Conservation (phyloP, 768 basidiomycete genomes). For the Trametes gibbosa region DNA sequence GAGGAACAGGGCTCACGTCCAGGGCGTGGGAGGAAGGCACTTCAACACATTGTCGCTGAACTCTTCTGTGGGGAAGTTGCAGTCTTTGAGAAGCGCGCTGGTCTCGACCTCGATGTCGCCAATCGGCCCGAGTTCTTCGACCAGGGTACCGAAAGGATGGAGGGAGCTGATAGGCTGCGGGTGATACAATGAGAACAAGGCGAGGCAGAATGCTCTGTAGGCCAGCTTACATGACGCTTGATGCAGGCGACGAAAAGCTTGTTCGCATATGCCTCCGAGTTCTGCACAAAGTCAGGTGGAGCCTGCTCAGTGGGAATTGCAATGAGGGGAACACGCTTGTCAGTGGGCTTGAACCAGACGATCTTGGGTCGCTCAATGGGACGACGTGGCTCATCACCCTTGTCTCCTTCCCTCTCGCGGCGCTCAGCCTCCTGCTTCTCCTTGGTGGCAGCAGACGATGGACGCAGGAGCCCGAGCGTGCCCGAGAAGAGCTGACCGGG, state of each 20-base stretch:
- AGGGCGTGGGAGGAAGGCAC: constrained; percentile 93
- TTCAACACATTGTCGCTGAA: constrained; percentile 94
- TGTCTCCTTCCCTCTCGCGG: constrained; percentile 93
- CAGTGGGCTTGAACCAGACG: constrained; percentile 99
- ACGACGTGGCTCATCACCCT: constrained; percentile 78
- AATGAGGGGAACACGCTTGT: constrained; percentile 97
- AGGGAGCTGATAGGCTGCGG: constrained; percentile 86
- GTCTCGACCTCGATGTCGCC: constrained; percentile 99
- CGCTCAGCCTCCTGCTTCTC: constrained; percentile 99
- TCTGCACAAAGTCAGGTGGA: constrained; percentile 92
- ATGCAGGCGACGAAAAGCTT: constrained; percentile 96
- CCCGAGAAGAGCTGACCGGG: constrained; percentile 98
- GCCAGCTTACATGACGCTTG: constrained; percentile 83
- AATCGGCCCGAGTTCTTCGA: constrained; percentile 96
- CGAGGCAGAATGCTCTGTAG: constrained; percentile 8
- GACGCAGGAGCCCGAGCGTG: constrained; percentile 90
- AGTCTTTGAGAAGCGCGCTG: constrained; percentile 94
- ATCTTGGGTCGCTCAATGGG: constrained; percentile 94
- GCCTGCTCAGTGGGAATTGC: constrained; percentile 99
- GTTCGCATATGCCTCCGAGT: constrained; percentile 86
- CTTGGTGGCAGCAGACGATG: constrained; percentile 95
- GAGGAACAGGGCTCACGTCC: constrained; percentile 67
- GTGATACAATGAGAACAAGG: constrained; percentile 3
- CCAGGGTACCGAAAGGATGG: constrained; percentile 97
- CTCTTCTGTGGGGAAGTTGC: constrained; percentile 98